Evolutionary conservation across 768 basidiomycete genomes (phyloP).

Genomic region (Suillus luteus): DNA sequence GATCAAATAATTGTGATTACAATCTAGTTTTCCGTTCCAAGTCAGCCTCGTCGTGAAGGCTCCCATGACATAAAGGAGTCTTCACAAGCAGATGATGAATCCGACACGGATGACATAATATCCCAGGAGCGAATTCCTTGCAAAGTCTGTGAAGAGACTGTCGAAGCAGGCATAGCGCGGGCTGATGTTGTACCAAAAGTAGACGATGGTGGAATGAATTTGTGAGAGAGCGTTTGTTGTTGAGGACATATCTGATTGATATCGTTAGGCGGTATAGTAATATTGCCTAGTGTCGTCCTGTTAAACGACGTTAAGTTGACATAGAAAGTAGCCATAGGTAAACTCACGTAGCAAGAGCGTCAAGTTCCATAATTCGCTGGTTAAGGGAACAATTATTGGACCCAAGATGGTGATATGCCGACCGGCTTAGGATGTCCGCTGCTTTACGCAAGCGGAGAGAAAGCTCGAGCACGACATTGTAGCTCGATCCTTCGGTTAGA

Average conservation of each 20-base stretch:
- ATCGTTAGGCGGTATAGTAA: constrained; percentile 31
- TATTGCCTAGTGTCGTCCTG: constrained; percentile 46
- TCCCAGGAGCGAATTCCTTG: constrained; percentile 24
- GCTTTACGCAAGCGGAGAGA: constrained; percentile 63
- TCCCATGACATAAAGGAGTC: constrained; percentile 68
- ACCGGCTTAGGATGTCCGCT: constrained; percentile 54
- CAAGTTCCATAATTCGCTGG: constrained; percentile 52
- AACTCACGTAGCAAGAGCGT: constrained; percentile 54
- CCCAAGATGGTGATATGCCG: constrained; percentile 39
- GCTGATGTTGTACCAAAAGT: background rate
- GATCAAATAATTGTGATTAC: background rate
- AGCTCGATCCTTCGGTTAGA: constrained; percentile 53
- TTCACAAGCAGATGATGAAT: constrained; percentile 43
- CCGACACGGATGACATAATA: constrained; percentile 21
- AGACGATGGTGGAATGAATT: constrained; percentile 2
- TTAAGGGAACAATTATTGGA: constrained; percentile 36
- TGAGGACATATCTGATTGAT: constrained; percentile 17
- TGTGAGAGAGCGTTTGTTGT: constrained; percentile 17
- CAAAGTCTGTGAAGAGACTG: constrained; percentile 20
- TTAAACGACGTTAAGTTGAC: constrained; percentile 15
- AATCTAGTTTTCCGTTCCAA: too few species aligned
- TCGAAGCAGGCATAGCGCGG: constrained; percentile 24
- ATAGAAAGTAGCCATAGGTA: background rate
- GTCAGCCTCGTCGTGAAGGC: constrained; percentile 41
- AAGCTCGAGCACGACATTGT: constrained; percentile 64